These are phyloP conservation scores for Pyricularia sp. DNA, from an alignment of 2,329 filamentous ascomycete species.

Conservation along the genomic window DNA sequence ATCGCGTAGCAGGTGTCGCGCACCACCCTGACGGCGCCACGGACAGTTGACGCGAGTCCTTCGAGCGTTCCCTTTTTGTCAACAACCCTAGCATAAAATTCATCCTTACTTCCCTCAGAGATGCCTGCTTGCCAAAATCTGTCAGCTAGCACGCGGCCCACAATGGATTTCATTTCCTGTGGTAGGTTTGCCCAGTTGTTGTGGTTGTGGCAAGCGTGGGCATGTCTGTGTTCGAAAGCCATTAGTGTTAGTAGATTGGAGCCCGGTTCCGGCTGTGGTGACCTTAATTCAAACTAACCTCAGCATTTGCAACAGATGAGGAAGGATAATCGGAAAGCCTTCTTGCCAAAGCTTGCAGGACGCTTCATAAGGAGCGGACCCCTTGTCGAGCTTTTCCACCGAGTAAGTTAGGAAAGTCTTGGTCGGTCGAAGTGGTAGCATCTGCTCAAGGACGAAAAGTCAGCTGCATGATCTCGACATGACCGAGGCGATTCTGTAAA, in stretches of 20 bases:
- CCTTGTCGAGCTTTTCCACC: slow-evolving; percentile 73
- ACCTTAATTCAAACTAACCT: slow-evolving; percentile 30
- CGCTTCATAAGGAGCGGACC: slow-evolving; percentile 57
- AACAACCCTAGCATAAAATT: slow-evolving; percentile 86
- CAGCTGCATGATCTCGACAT: slow-evolving; percentile 1
- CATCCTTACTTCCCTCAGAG: slow-evolving; percentile 86
- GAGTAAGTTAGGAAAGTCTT: slow-evolving; percentile 89
- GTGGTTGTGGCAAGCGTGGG: slow-evolving; percentile 82
- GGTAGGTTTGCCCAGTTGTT: slow-evolving; percentile 71
- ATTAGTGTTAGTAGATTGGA: slow-evolving; percentile 23
- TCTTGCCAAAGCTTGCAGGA: slow-evolving; percentile 78
- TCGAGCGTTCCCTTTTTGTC: slow-evolving; percentile 83
- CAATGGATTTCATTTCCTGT: slow-evolving; percentile 60
- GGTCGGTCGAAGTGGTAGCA: slow-evolving; percentile 69
- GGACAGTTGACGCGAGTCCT: slow-evolving; percentile 84
- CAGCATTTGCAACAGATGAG: slow-evolving; percentile 71
- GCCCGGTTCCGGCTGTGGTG: not conserved
- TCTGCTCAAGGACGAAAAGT: slow-evolving; percentile 21
- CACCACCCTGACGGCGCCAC: slow-evolving; percentile 77
- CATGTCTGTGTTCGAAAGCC: slow-evolving; percentile 51
- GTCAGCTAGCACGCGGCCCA: slow-evolving; percentile 77
- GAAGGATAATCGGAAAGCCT: slow-evolving; percentile 69
- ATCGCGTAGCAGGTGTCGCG: slow-evolving; percentile 91
- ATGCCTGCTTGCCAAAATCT: slow-evolving; percentile 98
- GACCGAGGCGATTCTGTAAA: not conserved